Evolutionary conservation across 352 stramenopile species (phyloP).

Genomic region (Thalassiosira delicatula): DNA sequence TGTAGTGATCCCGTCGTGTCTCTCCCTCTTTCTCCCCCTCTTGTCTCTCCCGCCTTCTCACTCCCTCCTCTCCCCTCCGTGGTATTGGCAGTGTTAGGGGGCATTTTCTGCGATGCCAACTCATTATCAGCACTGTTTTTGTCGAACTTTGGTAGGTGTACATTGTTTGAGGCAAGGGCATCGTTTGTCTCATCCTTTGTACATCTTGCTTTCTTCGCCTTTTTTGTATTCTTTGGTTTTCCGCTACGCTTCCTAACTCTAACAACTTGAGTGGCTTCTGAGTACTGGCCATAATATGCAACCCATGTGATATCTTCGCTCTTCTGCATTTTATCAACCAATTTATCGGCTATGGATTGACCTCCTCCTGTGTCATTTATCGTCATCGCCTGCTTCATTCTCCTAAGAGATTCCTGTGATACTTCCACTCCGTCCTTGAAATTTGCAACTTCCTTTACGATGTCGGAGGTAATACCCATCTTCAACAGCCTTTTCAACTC

Average conservation of each 20-base stretch:
- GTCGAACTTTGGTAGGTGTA: not conserved
- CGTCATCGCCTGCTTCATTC: not conserved
- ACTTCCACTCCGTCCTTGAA: not conserved
- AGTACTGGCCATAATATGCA: not conserved
- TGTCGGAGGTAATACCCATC: not conserved
- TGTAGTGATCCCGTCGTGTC: not conserved
- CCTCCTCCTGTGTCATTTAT: not conserved
- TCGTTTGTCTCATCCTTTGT: not conserved
- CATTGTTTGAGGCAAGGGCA: not conserved
- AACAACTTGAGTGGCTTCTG: not conserved
- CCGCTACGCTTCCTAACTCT: not conserved
- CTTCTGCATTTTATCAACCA: not conserved
- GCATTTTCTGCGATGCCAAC: not conserved
- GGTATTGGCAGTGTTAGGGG: not conserved
- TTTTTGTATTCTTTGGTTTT: not conserved
- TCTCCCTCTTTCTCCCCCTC: not conserved
- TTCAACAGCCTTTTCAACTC: not conserved
- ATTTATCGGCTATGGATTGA: not conserved
- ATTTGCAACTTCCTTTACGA: not conserved
- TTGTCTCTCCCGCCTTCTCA: not conserved
- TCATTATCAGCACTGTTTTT: not conserved
- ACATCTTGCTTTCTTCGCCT: not conserved
- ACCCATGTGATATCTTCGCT: not conserved
- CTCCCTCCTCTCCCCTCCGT: not conserved
- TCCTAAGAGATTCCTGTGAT: not conserved